Conservation (phyloP, 2,329 filamentous ascomycete species). For the Colletotrichum filicis region DNA sequence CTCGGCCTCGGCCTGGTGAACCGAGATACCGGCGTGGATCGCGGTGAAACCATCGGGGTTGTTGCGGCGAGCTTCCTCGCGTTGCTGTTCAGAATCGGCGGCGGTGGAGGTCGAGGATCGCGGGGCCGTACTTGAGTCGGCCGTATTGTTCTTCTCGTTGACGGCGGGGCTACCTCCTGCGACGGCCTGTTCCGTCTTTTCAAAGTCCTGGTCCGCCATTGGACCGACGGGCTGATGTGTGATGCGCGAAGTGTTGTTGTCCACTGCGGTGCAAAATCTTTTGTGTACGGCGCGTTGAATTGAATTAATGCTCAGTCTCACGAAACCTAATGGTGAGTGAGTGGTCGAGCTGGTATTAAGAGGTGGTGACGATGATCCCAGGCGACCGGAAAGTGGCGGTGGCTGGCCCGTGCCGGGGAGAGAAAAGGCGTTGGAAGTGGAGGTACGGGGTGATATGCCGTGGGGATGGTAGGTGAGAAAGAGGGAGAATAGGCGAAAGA, state of each 20-base stretch:
- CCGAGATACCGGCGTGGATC: conserved; percentile 65
- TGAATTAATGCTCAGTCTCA: neutral
- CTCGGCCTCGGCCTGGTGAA: conserved; percentile 75
- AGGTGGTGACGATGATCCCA: conserved; percentile 9
- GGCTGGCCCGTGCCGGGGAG: conserved; percentile 28
- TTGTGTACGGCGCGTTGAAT: neutral
- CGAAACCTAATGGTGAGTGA: neutral
- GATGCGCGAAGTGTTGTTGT: neutral
- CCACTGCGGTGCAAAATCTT: neutral
- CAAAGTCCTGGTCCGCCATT: conserved; percentile 44
- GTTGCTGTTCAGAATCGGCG: conserved; percentile 38
- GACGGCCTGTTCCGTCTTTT: conserved; percentile 44
- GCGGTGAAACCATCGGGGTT: conserved; percentile 61
- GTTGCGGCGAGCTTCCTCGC: conserved; percentile 52
- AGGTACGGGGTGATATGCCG: conserved; percentile 15
- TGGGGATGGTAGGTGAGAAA: neutral
- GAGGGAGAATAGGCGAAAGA: neutral
- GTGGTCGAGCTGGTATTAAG: neutral
- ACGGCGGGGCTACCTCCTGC: conserved; percentile 42
- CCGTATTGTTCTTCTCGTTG: conserved; percentile 35
- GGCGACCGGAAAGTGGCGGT: conserved; percentile 29
- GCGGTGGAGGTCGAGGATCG: conserved; percentile 42
- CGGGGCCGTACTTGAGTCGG: conserved; percentile 13
- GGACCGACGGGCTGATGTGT: conserved; percentile 11
- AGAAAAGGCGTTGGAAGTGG: conserved; percentile 1